phyloP scores from a whole-genome alignment of 371 early-diverging fungal species.

The Coemansia sp. region DNA sequence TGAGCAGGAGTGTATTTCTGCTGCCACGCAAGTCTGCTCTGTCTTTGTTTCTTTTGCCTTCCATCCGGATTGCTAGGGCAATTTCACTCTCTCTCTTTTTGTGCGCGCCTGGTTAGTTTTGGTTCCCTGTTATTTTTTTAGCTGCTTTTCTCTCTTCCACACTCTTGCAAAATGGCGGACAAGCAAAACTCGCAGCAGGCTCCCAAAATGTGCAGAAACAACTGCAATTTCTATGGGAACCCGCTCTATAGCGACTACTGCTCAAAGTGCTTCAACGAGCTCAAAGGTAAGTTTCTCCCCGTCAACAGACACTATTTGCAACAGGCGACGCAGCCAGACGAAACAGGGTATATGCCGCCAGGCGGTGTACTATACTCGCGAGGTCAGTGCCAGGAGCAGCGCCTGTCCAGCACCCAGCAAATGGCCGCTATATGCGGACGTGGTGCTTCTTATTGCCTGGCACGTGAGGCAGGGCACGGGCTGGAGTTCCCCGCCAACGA shows the following conservation, averaged over 20 bases:
- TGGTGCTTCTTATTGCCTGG: constrained; percentile 15
- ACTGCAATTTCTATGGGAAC: constrained; percentile 55
- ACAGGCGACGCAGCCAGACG: background rate
- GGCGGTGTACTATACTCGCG: background rate
- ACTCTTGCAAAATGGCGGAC: constrained; percentile 46
- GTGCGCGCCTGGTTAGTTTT: background rate
- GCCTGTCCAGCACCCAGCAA: background rate
- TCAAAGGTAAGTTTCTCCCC: constrained; percentile 40
- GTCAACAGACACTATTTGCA: background rate
- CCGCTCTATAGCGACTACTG: constrained; percentile 74
- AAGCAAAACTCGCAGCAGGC: constrained; percentile 42
- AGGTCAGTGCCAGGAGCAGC: background rate
- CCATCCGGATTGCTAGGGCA: background rate
- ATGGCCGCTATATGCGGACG: background rate
- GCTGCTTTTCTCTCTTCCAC: background rate
- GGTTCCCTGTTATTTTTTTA: background rate
- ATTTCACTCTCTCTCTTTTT: background rate
- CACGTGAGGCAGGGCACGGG: constrained; percentile 10
- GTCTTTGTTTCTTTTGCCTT: background rate
- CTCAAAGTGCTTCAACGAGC: constrained; percentile 76
- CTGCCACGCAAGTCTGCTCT: background rate
- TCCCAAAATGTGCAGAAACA: constrained; percentile 48
- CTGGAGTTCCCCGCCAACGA: background rate
- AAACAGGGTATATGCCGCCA: background rate
- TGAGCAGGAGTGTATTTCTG: constrained; percentile 1